Conservation (phyloP, 2,329 filamentous ascomycete genomes). For the Corniculantispora saksenae region DNA sequence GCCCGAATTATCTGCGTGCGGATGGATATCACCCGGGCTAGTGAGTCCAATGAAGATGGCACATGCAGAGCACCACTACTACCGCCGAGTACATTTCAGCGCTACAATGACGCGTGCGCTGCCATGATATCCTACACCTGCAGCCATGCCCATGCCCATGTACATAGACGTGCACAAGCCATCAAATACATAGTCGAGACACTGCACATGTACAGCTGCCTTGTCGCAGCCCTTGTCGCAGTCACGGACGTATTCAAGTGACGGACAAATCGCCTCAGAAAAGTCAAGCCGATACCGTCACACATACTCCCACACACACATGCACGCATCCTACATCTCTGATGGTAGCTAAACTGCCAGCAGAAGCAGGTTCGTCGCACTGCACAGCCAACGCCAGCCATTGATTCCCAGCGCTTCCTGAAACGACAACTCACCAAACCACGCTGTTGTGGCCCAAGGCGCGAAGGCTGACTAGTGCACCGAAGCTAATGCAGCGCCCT, state of each 20-base stretch:
- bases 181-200: background rate
- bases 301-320: background rate
- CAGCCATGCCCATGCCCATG: background rate
- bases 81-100: too few relatives aligned
- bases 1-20: too few relatives aligned
- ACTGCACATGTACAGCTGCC: background rate
- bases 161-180: background rate
- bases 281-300: background rate
- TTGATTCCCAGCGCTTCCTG: slow-evolving; percentile 1
- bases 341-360: background rate
- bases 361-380: background rate
- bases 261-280: background rate
- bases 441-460: background rate
- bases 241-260: background rate
- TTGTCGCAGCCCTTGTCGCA: background rate
- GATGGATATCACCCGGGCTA: background rate
- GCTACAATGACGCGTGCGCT: too few relatives aligned
- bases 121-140: background rate
- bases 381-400: background rate
- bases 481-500: slow-evolving; percentile 1
- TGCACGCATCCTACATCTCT: background rate
- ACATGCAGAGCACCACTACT: too few relatives aligned
- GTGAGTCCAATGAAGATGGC: too few relatives aligned
- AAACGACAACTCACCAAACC: background rate
- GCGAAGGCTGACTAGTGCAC: background rate